Evolutionary conservation across 768 basidiomycete species (phyloP), one percentile per base, ranked within the genome.

Genomic region (Pleurotus platypus): DNA sequence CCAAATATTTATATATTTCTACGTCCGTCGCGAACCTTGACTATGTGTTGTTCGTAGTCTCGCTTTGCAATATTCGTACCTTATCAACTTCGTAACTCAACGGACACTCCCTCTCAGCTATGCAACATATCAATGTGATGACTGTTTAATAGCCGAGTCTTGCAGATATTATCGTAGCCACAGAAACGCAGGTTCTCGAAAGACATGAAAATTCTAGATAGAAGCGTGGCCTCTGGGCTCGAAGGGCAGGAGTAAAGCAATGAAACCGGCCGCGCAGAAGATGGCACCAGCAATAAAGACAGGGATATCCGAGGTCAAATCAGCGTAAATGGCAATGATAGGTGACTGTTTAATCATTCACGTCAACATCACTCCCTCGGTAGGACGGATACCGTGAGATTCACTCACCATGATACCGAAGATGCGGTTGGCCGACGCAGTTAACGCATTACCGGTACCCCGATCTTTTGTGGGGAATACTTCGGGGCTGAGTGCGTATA

Each of bases 181-280:
- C 30, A 35, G 7, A 35, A 35, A 35, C 5, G 24, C 30, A 11
- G 8, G 30, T 3, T 11, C 30, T 11, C 30, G 30, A 35, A 35
- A 26, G 24, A 26, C 24, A 26, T 26, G 9, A 35, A 35, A 35
- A 35, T 35, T 9, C 63, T 68, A 82, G 57, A 83, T 58, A 22
- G 80, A 75, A 4, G 84, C 81, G 61, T 76, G 82, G 2, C 84
- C 84, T 18, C 78, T 70, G 6, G 83, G 76, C 61, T 86, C 84
- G 58, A 80, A 82, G 2, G 84, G 84, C 35, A 86, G 62, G 43
- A 83, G 51, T 50, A 84, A 57, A 3, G 79, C 75, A 20, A 83
- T 67, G 42, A 79, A 53, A 0, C 82, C 81, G 4, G 81, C 68
- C 5, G 71, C 68, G 30, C 85, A 47, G 64, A 86, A 86, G 49